phyloP scores from a whole-genome alignment of 257 asterid genomes.

The Plantago major region DNA sequence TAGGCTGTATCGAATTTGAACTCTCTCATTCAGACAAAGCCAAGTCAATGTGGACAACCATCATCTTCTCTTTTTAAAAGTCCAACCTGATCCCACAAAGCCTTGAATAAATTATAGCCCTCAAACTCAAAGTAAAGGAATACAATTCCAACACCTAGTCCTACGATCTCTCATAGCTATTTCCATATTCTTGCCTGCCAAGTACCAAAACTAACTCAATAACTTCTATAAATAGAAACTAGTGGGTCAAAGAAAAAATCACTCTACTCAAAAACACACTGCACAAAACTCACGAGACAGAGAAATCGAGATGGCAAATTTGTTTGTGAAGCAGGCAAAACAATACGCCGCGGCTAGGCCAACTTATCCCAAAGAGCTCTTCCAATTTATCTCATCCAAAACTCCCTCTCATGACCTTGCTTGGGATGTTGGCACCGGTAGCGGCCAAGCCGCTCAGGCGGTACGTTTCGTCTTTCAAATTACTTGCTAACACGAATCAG shows the following conservation, averaged over 20 bases:
- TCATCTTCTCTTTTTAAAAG: too few species aligned
- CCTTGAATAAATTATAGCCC: too few species aligned
- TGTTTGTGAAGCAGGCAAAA: slow-evolving; percentile 43
- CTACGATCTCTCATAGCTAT: neutral
- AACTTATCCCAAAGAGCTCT: slow-evolving; percentile 50
- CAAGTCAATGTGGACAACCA: too few species aligned
- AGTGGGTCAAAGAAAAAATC: neutral
- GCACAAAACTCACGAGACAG: neutral
- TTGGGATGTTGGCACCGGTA: slow-evolving; percentile 83
- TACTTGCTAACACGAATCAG: too few species aligned
- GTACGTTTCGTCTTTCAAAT: slow-evolving; percentile 31
- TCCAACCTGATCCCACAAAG: too few species aligned
- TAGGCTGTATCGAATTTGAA: too few species aligned
- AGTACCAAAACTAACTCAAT: neutral
- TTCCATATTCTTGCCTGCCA: neutral
- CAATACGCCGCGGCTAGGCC: slow-evolving; percentile 46
- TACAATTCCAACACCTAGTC: too few species aligned
- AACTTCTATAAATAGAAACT: slow-evolving; percentile 15
- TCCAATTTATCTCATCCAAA: slow-evolving; percentile 54
- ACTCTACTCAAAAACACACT: neutral
- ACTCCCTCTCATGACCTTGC: slow-evolving; percentile 52
- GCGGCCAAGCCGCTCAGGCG: slow-evolving; percentile 64
- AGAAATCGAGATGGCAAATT: slow-evolving; percentile 44
- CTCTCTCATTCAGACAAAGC: too few species aligned
- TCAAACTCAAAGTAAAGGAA: too few species aligned